These are phyloP conservation scores for Dactylorhiza incarnata DNA, from an alignment of 106 monocot species.

Conservation along the genomic window DNA sequence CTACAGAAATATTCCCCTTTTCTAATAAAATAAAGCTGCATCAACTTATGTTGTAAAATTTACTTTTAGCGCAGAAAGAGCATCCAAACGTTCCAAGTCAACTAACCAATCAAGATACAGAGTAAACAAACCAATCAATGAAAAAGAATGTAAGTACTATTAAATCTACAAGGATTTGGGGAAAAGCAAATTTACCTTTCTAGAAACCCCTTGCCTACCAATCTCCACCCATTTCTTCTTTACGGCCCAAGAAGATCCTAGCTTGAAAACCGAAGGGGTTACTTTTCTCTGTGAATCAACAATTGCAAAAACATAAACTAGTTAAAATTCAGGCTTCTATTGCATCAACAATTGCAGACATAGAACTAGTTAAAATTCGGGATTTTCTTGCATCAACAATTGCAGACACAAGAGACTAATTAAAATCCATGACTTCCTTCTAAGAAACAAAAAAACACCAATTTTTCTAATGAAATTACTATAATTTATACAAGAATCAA, in stretches of 20 bases:
- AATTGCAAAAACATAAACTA: too few species aligned
- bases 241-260: constrained; percentile 58
- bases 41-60: neutral
- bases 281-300: constrained; percentile 46
- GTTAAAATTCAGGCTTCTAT: too few species aligned
- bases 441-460: neutral
- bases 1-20: neutral
- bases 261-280: constrained; percentile 42
- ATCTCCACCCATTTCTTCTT: constrained; percentile 76
- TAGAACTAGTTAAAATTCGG: too few species aligned
- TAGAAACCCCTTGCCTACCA: constrained; percentile 40
- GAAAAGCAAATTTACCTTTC: constrained; percentile 36
- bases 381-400: neutral
- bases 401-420: neutral
- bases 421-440: neutral
- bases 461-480: neutral
- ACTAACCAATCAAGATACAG: neutral
- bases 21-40: neutral
- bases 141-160: neutral
- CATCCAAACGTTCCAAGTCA: neutral
- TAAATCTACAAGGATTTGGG: neutral
- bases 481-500: neutral
- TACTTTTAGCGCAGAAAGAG: neutral
- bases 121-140: neutral
- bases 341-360: neutral